Evolutionary conservation across 495 filamentous ascomycete genomes (phyloP).

Genomic region (Clohesyomyces aquaticus): DNA sequence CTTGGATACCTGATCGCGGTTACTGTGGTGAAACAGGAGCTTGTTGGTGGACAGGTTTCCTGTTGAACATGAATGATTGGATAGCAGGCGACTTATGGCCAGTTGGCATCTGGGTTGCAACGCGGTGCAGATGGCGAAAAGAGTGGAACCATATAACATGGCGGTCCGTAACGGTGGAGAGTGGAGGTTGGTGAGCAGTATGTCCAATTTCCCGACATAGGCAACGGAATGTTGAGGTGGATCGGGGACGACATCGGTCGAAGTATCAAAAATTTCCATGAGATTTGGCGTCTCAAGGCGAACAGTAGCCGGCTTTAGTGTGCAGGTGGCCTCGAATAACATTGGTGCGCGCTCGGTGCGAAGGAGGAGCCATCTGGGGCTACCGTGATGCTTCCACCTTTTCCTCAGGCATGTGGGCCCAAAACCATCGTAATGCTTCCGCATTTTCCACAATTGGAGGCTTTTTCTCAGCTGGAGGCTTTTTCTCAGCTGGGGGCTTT

Average conservation of each 20-base stretch:
- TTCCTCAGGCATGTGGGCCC: too few species aligned
- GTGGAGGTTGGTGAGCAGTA: not conserved
- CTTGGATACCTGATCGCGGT: not conserved
- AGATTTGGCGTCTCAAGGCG: not conserved
- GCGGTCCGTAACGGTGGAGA: not conserved
- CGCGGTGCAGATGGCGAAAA: not conserved
- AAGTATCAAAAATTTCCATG: not conserved
- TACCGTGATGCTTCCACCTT: too few species aligned
- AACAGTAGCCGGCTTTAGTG: too few species aligned
- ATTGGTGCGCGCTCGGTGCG: too few species aligned
- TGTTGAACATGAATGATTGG: not conserved
- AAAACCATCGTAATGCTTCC: too few species aligned
- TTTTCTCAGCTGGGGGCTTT: not conserved
- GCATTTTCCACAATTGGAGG: too few species aligned
- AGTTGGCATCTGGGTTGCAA: not conserved
- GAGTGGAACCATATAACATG: not conserved
- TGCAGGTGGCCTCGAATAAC: too few species aligned
- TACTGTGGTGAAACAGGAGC: not conserved
- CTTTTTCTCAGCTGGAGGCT: too few species aligned
- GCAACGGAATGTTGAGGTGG: not conserved
- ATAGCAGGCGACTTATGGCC: not conserved
- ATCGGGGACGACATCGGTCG: not conserved
- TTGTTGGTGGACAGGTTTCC: not conserved
- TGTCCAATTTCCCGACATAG: not conserved
- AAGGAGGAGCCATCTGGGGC: too few species aligned